Percentiles rank a stretch among this genome's conserved stretches.
Conservation (phyloP, 495 filamentous ascomycete species). For the Penicillium crystallinum region DNA sequence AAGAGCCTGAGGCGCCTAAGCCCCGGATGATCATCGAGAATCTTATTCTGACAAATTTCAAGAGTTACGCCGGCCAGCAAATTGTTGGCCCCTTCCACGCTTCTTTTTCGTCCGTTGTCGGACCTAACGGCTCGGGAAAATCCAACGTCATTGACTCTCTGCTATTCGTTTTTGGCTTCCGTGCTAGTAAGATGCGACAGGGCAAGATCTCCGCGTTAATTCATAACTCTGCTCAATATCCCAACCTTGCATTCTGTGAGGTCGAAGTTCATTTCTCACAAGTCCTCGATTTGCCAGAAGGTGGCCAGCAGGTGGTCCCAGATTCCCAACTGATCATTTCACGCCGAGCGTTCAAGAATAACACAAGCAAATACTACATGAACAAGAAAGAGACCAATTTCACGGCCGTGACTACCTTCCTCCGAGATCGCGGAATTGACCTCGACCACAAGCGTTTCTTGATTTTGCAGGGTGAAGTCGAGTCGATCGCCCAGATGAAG, state of each 20-base stretch:
- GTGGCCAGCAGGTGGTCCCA: conserved; percentile 66
- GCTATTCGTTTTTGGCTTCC: conserved; percentile 96
- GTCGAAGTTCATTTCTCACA: conserved; percentile 95
- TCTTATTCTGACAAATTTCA: conserved; percentile 89
- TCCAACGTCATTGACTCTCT: conserved; percentile 98
- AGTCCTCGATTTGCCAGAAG: conserved; percentile 79
- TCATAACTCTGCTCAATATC: conserved; percentile 85
- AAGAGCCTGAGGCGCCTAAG: conserved; percentile 69
- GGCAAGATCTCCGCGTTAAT: conserved; percentile 97
- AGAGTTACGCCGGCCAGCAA: conserved; percentile 93
- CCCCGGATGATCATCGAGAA: conserved; percentile 86
- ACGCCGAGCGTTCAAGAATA: conserved; percentile 93
- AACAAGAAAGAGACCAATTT: conserved; percentile 84
- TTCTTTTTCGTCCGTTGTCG: conserved; percentile 98
- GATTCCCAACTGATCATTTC: conserved; percentile 83
- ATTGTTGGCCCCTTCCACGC: conserved; percentile 95
- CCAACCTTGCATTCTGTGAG: conserved; percentile 83
- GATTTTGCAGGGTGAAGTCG: conserved; percentile 95
- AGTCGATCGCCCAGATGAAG: conserved; percentile 99
- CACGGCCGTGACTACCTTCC: conserved; percentile 80
- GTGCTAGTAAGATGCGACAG: conserved; percentile 98
- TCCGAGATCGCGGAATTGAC: conserved; percentile 85
- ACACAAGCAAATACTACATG: conserved; percentile 96
- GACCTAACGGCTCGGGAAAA: conserved; percentile 96
- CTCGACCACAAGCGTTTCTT: conserved; percentile 97